phyloP scores from a whole-genome alignment of 2,329 filamentous ascomycete species.

The Drechslerella coelobrocha region DNA sequence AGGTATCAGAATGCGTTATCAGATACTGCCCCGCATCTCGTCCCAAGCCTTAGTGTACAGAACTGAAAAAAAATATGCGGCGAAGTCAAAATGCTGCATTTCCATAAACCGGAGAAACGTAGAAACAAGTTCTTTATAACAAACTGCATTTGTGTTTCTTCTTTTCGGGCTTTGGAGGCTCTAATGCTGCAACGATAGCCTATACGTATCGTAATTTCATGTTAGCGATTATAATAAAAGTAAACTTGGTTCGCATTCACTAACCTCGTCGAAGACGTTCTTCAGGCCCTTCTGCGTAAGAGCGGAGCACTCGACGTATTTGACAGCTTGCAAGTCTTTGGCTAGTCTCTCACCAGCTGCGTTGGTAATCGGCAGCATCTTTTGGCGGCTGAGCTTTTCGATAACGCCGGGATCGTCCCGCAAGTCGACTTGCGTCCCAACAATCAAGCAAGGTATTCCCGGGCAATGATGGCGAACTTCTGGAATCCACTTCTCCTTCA shows the following conservation, averaged over 20 bases:
- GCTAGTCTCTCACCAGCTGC: conserved; percentile 97
- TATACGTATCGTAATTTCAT: conserved; percentile 58
- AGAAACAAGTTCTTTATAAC: conserved; percentile 63
- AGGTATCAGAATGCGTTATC: conserved; percentile 24
- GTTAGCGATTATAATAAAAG: background rate
- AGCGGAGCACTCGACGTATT: conserved; percentile 96
- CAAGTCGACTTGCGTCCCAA: conserved; percentile 96
- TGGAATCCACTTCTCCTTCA: conserved; percentile 68
- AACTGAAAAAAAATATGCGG: conserved; percentile 29
- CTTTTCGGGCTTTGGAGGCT: conserved; percentile 78
- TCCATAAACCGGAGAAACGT: conserved; percentile 19
- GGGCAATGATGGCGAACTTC: conserved; percentile 99
- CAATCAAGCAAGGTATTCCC: conserved; percentile 94
- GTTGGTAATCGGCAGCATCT: conserved; percentile 89
- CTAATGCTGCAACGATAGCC: conserved; percentile 94
- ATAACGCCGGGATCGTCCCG: conserved; percentile 84
- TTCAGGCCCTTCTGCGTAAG: conserved; percentile 98
- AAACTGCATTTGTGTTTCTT: conserved; percentile 77
- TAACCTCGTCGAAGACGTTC: conserved; percentile 98
- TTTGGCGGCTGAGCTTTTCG: conserved; percentile 93
- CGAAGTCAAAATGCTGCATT: conserved; percentile 42
- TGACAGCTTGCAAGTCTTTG: conserved; percentile 94
- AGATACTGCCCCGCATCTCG: conserved; percentile 39
- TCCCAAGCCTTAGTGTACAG: conserved; percentile 43
- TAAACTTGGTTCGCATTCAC: conserved; percentile 53